These are phyloP conservation scores for Pyricularia sp. DNA, from an alignment of 2,329 filamentous ascomycete genomes.

Conservation along the genomic window DNA sequence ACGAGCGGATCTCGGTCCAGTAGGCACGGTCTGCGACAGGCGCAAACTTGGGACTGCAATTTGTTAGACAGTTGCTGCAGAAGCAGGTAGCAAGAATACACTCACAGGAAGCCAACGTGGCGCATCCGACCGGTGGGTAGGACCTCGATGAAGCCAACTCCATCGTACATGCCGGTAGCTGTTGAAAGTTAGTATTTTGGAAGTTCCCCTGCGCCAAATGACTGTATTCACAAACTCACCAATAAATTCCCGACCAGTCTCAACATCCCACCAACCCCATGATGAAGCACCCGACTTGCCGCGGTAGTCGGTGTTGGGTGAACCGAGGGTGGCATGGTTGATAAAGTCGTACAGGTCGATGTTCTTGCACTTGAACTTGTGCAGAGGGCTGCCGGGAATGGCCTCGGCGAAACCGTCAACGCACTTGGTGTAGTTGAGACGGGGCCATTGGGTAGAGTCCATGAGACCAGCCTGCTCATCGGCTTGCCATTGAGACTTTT, in stretches of 20 bases:
- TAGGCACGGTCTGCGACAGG: constrained; percentile 8
- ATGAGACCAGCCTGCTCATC: constrained; percentile 3
- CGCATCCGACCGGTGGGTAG: background rate
- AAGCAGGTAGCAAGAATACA: background rate
- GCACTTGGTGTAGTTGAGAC: constrained; percentile 5
- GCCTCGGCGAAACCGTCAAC: constrained; percentile 2
- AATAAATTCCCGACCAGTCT: constrained; percentile 42
- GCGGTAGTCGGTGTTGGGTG: constrained; percentile 3
- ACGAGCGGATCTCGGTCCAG: constrained; percentile 43
- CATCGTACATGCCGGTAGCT: constrained; percentile 5
- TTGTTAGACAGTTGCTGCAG: background rate
- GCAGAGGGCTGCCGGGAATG: background rate
- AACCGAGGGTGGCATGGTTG: constrained; percentile 5
- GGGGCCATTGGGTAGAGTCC: constrained; percentile 1
- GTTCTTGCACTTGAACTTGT: constrained; percentile 7
- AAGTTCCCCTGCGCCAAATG: background rate
- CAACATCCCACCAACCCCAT: constrained; percentile 37
- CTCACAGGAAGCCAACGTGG: constrained; percentile 4
- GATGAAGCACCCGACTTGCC: background rate
- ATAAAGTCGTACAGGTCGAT: constrained; percentile 8
- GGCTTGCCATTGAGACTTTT: constrained; percentile 2
- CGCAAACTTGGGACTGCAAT: constrained; percentile 29
- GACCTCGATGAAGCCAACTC: constrained; percentile 2
- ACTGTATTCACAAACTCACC: constrained; percentile 36
- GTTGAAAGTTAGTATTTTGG: background rate